Conservation (phyloP, 441 rosid genomes). For the Rhodomyrtus psidioides region DNA sequence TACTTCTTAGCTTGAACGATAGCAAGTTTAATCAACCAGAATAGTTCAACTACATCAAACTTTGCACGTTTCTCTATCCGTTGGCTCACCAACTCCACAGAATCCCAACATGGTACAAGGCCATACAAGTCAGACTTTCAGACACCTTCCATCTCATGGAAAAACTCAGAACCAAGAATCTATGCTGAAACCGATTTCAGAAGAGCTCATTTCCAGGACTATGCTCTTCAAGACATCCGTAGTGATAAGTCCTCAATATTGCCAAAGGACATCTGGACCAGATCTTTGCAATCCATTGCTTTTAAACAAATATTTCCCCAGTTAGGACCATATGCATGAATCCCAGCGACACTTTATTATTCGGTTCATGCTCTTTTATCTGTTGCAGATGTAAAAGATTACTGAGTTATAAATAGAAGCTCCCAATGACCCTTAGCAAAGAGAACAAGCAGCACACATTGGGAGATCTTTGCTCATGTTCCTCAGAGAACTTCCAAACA, state of each 20-base stretch:
- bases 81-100: no score
- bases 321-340: background rate
- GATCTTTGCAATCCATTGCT: background rate
- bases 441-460: background rate
- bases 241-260: fast-evolving
- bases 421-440: background rate
- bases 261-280: background rate
- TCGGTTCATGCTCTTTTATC: fast-evolving
- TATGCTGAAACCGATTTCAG: no score
- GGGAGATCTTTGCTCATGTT: background rate
- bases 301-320: background rate
- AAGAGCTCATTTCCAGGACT: background rate
- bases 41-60: no score
- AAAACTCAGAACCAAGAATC: no score
- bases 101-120: background rate
- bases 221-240: background rate
- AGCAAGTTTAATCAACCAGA: background rate
- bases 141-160: background rate
- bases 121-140: background rate
- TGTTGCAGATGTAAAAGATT: fast-evolving
- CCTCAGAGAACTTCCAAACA: background rate
- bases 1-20: background rate
- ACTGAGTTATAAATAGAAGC: background rate
- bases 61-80: no score
- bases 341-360: background rate